Evolutionary conservation across 2,329 filamentous ascomycete genomes (phyloP), one percentile per base, ranked within the genome.

Genomic region (Aspergillus pseudoglaucus): DNA sequence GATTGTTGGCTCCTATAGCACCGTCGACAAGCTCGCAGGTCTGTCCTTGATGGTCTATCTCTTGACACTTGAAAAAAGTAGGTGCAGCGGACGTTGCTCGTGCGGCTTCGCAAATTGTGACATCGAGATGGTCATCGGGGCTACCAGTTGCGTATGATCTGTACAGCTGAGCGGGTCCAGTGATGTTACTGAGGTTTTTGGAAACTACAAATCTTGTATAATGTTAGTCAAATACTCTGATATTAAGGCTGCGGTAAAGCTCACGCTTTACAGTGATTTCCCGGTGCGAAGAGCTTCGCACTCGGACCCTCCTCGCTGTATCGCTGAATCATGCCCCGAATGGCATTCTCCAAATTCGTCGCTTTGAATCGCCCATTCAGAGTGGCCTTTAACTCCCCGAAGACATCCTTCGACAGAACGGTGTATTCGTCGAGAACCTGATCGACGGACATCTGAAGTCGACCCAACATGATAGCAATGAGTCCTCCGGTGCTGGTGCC

Each of bases 51-150:
- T 6, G 14, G 1, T 50, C 56, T 4, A 64, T 47, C 4, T 15
- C 35, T 0, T 55, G 47, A 0, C 51, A 9, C 2, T 57, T 51
- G 44, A 64, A 64, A 6, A 45, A 62, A 1, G 39, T 39, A 1
- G 76, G 75, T 0, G 76, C 76, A 2, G 77, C 77, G 1, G 72
- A 75, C 0, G 76, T 79, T 2, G 76, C 77, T 6, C 75, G 60
- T 0, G 74, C 76, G 1, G 77, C 76, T 57, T 77, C 61, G 69
- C 75, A 79, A 37, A 80, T 77, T 1, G 69, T 56, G 0, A 46
- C 47, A 3, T 39, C 12, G 1, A 44, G 6, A 1, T 41, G 4
- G 4, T 41, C 33, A 37, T 41, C 38, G 10, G 10, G 10, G 38
- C n/a, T n/a, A 41, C 12, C 20, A 12, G n/a, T 17, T 12, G 38